Evolutionary conservation across 2,329 filamentous ascomycete species (phyloP), one percentile per base, ranked within the genome.

Genomic region (Xylariaceae sp.): DNA sequence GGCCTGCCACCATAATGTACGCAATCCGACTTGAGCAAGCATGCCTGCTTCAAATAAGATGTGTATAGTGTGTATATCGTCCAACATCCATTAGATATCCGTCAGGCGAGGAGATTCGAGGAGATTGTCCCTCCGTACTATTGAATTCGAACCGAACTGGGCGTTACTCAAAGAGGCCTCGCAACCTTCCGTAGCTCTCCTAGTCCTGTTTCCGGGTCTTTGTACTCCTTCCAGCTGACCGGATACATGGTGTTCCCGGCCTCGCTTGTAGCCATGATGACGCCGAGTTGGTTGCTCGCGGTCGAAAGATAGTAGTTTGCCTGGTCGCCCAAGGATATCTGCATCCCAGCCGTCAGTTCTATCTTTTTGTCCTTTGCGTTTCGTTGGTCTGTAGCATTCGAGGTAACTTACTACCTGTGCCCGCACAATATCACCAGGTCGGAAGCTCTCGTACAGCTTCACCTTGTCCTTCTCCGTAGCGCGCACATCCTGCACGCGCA

Each of bases 391-490:
- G 26, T 29, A 35, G 6, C 9, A 12, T 30, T 9, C 7, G 39
- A 11, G 26, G 29, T 11, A 49, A 76, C 83, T 73, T 66, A 90
- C 86, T 66, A 99, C 91, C 53, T 86, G 81, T 3, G 90, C 94
- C 49, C 89, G 77, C 50, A 99, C 89, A 61, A 97, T 84, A 74
- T 99, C 94, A 0, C 94, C 94, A 0, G 95, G 91, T 61, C 91
- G 81, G 69, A 97, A 97, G 66, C 87, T 89, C 70, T 96, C 91
- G 62, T 89, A 86, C 60, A 97, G 88, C 70, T 88, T 89, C 43
- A 96, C 89, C 64, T 89, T 89, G 70, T 97, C 94, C 74, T 96
- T 96, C 74, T 99, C 94, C 19, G 94, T 96, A 2, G 91, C 90
- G 53, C 94, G 81, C 35, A 99, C 89, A 68, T 99, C 94, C 74